A percentile compares a stretch with the other conserved stretches of the same genome.
phyloP scores from a whole-genome alignment of 2,329 filamentous ascomycete species.

The Monilinia laxa region DNA sequence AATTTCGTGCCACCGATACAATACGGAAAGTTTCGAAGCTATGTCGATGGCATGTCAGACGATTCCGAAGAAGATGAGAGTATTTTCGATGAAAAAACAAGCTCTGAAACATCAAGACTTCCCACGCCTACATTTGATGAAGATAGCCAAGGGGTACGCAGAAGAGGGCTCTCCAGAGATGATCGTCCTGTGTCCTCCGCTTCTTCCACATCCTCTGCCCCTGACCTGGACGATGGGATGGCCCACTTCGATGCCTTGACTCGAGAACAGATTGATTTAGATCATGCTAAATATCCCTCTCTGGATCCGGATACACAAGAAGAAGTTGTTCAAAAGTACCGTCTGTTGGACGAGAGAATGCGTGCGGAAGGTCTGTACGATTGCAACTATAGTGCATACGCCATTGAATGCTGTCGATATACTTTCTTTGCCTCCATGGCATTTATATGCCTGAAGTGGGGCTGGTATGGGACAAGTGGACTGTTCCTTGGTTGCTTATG shows the following conservation, averaged over 20 bases:
- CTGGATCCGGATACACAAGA: constrained; percentile 73
- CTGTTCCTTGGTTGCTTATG: constrained; percentile 79
- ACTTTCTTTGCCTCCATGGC: constrained; percentile 61
- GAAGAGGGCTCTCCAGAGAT: constrained; percentile 27
- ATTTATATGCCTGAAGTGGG: constrained; percentile 58
- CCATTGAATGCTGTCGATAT: constrained; percentile 73
- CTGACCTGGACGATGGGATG: constrained; percentile 53
- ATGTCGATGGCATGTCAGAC: constrained; percentile 42
- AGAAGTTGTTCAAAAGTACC: constrained; percentile 76
- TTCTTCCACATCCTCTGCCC: constrained; percentile 60
- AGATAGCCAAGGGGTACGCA: constrained; percentile 28
- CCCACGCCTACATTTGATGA: constrained; percentile 41
- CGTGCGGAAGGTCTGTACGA: constrained; percentile 73
- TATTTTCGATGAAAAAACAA: constrained; percentile 30
- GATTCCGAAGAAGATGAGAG: constrained; percentile 42
- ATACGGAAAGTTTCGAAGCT: constrained; percentile 71
- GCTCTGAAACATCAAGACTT: constrained; percentile 36
- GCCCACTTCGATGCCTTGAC: constrained; percentile 73
- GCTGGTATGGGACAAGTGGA: constrained; percentile 69
- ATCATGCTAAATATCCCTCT: constrained; percentile 77
- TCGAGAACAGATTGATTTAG: constrained; percentile 70
- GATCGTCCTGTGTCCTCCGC: constrained; percentile 40
- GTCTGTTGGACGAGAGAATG: constrained; percentile 70
- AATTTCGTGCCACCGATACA: constrained; percentile 93
- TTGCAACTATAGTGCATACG: constrained; percentile 81